Evolutionary conservation across 139 green algal species (phyloP), one percentile per base, ranked within the genome.

Genomic region (Astrephomene gubernaculifera): DNA sequence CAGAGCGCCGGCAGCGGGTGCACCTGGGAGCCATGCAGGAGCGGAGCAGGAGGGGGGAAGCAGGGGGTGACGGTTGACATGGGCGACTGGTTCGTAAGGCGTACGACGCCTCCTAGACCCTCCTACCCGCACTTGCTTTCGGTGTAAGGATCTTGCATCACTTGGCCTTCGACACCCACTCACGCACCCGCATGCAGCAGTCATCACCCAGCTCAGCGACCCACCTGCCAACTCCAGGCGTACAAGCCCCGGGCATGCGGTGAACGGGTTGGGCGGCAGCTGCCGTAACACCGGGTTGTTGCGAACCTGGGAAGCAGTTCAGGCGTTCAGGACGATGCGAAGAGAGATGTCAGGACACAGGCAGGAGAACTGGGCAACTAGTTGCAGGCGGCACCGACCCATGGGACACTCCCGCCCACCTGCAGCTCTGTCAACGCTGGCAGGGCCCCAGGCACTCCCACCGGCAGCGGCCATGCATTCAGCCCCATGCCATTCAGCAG

Each of bases 191-290:
- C 49, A 12, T 12, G 14, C 17, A 17, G 14, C 49, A 57, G 49
- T 17, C 17, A 19, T 22, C 60, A n/a, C 60, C 25, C 36, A 12
- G 35, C 6, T 31, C 31, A 27, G 35, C 43, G 24, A 67, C 61
- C 38, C 71, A 90, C 90, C 87, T 79, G 90, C 83, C 39, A 93
- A 27, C 31, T 93, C 86, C 27, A 93, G 64, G 21, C 64, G 63
- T 2, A 68, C 60, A 65, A 91, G 70, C 1, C 19, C 65, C 12
- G 87, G 84, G 74, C 90, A 93, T 21, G 60, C 33, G 14, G 54
- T 29, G 22, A 92, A 84, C 2, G 65, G 82, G 36, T 64, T 65
- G 9, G 49, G 57, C 29, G 87, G 87, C 57, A 89, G 7, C 36
- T 61, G 24, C 6, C 74, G 33, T 27, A 93, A 27, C 27, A 60